Evolutionary conservation across 306 rosid species (phyloP).

Genomic region (Hippophae rhamnoides): DNA sequence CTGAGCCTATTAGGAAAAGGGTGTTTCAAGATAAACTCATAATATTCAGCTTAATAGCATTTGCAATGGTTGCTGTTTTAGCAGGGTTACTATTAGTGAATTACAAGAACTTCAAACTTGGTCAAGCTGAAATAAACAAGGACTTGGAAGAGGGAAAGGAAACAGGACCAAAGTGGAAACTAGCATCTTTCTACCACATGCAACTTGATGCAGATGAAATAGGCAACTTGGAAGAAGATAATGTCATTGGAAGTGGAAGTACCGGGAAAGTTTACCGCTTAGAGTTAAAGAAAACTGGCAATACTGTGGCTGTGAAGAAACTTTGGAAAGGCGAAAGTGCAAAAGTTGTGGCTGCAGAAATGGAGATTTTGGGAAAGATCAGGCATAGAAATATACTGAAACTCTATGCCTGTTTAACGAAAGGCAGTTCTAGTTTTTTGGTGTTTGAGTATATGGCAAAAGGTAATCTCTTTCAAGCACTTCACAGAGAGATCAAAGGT

Average conservation of each 20-base stretch:
- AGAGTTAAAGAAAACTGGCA: conserved; percentile 42
- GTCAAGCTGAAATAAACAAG: conserved; percentile 19
- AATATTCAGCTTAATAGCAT: conserved; percentile 34
- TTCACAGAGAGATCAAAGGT: conserved; percentile 49
- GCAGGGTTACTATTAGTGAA: conserved; percentile 42
- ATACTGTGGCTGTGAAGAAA: conserved; percentile 71
- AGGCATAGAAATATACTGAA: conserved; percentile 80
- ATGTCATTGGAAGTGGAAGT: conserved; percentile 79
- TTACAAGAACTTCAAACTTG: conserved; percentile 36
- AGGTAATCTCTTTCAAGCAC: conserved; percentile 76
- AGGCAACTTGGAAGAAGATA: conserved; percentile 54
- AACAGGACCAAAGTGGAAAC: conserved; percentile 52
- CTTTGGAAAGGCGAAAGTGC: conserved; percentile 53
- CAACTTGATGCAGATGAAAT: conserved; percentile 70
- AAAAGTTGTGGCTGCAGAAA: conserved; percentile 73
- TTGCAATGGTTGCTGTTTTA: conserved; percentile 30
- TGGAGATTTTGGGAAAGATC: conserved; percentile 77
- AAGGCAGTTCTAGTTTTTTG: conserved; percentile 56
- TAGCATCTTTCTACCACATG: conserved; percentile 63
- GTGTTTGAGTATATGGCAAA: conserved; percentile 88
- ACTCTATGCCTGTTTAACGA: conserved; percentile 76
- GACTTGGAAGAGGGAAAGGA: conserved; percentile 27
- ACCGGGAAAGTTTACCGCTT: conserved; percentile 86
- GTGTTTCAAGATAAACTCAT: conserved; percentile 31
- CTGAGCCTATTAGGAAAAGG: conserved; percentile 22